Evolutionary conservation across 2,329 filamentous ascomycete species (phyloP), one percentile per base, ranked within the genome.

Genomic region (Botrytis galanthina): DNA sequence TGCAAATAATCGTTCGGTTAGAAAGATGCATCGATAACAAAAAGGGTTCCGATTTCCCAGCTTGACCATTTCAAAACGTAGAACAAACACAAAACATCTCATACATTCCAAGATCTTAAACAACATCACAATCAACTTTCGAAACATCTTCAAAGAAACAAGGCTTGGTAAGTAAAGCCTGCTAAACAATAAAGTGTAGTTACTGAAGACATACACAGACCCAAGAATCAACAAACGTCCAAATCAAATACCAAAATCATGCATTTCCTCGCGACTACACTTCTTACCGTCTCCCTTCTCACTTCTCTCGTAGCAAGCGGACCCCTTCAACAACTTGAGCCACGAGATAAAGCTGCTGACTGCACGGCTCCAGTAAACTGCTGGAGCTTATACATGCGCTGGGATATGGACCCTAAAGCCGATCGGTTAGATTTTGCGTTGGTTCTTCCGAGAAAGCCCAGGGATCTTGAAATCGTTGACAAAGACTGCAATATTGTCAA

Each of bases 371-470:
- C 26, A 14, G n/a, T n/a, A 6, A 57, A 54, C 4, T 54, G 7
- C 16, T 68, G 64, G 46, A 29, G 9, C 4, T 39, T 68, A 6
- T 54, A 39, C 26, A 68, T 54, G 64, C 32, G 35, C 64, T 68
- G 64, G 64, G 22, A 68, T 9, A 14, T 26, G 4, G n/a, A 44
- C 5, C 32, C 62, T 6, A 35, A 35, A 62, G 59, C 35, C 5
- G 0, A 16, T 0, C 10, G 16, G 6, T 1, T 1, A 8, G 12
- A 39, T 10, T 29, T n/a, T 1, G 16, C 7, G 1, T 9, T 39
- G 7, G 1, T 6, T 6, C 22, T 54, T 3, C 54, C 39, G 64
- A n/a, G 8, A 1, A 16, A 39, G 26, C 64, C 64, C 3, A 54
- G 29, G 7, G 26, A 18, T 4, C 32, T 54, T 9, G 48, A 20